Conservation (phyloP, 192 early-diverging fungal genomes). For the Coemansia nantahalensis region DNA sequence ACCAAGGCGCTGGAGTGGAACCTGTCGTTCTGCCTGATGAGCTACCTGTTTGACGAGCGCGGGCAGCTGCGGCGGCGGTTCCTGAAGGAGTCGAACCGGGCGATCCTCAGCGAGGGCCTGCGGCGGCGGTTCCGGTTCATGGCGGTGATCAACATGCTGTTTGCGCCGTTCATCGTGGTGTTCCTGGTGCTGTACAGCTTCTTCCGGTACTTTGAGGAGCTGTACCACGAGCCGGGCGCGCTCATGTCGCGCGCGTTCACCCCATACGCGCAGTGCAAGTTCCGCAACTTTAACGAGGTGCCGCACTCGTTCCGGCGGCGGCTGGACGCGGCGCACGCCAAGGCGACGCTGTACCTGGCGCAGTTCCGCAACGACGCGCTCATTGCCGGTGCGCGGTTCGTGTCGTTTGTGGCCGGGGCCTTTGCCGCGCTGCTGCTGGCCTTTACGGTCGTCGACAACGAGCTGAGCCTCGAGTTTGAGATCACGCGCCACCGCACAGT, state of each 20-base stretch:
- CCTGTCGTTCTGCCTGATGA: conserved; percentile 78
- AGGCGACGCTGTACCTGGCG: conserved; percentile 78
- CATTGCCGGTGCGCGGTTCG: conserved; percentile 78
- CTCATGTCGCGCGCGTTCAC: conserved; percentile 81
- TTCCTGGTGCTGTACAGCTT: conserved; percentile 82
- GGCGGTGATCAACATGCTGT: conserved; percentile 80
- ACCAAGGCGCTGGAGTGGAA: conserved; percentile 93
- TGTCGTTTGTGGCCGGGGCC: conserved; percentile 85
- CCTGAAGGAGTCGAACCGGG: conserved; percentile 67
- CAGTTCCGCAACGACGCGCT: conserved; percentile 89
- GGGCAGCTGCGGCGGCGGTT: conserved; percentile 82
- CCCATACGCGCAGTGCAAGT: conserved; percentile 85
- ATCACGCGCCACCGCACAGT: conserved; percentile 84
- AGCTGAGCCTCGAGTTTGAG: conserved; percentile 86
- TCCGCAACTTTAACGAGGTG: conserved; percentile 97
- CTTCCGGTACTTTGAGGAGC: conserved; percentile 92
- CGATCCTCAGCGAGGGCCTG: conserved; percentile 64
- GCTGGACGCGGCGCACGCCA: conserved; percentile 67
- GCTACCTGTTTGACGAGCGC: conserved; percentile 84
- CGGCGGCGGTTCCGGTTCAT: conserved; percentile 81
- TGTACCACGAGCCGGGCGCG: conserved; percentile 73
- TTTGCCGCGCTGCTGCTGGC: conserved; percentile 83
- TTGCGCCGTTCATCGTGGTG: conserved; percentile 83
- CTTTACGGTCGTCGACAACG: conserved; percentile 81
- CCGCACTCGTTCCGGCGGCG: conserved; percentile 84